These are phyloP conservation scores for Pilasporangium apinafurcum DNA, from an alignment of 352 stramenopile species.

Conservation along the genomic window DNA sequence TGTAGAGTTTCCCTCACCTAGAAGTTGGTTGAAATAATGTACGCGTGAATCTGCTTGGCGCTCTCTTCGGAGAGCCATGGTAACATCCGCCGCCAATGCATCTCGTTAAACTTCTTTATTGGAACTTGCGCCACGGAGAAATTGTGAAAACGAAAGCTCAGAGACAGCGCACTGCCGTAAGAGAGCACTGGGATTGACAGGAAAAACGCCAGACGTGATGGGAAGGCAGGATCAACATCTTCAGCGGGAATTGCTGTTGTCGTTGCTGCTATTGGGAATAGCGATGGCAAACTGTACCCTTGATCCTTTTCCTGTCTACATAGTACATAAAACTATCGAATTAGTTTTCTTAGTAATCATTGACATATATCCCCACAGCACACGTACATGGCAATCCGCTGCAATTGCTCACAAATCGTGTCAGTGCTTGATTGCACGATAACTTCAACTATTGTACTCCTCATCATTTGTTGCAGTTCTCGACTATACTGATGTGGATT, in stretches of 20 bases:
- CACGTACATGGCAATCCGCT: constrained; percentile 5
- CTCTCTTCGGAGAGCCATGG: constrained; percentile 61
- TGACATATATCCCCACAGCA: neutral
- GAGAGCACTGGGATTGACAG: constrained; percentile 34
- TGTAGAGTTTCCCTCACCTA: constrained; percentile 4
- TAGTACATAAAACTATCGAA: neutral
- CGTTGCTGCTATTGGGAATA: neutral
- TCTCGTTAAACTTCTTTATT: constrained; percentile 76
- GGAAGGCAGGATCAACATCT: constrained; percentile 42
- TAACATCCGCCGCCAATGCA: constrained; percentile 84
- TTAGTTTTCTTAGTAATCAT: neutral
- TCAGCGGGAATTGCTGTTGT: neutral
- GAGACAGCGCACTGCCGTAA: constrained; percentile 50
- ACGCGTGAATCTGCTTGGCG: constrained; percentile 40
- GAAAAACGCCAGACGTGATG: constrained; percentile 56
- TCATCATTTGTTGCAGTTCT: constrained; percentile 12
- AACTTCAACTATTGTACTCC: constrained; percentile 16
- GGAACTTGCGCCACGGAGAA: constrained; percentile 52
- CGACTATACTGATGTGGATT: constrained; percentile 6
- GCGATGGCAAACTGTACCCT: constrained; percentile 26
- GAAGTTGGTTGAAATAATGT: constrained; percentile 24
- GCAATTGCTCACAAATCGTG: constrained; percentile 4
- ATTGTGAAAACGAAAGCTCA: constrained; percentile 76
- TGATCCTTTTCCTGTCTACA: constrained; percentile 19
- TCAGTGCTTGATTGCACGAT: constrained; percentile 4